phyloP scores from a whole-genome alignment of 1,284 basidiomycete genomes.

The Chalciporus piperatoides region DNA sequence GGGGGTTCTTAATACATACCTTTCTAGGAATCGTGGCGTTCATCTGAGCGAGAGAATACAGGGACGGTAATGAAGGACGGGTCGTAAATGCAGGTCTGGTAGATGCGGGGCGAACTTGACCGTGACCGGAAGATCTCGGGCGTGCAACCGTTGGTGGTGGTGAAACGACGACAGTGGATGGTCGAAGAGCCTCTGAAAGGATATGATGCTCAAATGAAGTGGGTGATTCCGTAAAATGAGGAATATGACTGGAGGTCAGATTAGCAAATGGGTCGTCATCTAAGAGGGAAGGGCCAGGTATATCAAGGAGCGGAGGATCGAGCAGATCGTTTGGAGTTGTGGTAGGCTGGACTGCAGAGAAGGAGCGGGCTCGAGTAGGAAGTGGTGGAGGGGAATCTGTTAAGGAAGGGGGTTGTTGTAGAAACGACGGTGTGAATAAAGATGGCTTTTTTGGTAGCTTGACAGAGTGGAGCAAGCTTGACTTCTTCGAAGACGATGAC shows the following conservation, averaged over 20 bases:
- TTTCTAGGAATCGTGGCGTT: constrained; percentile 52
- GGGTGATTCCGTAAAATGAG: constrained; percentile 9
- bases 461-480: constrained; percentile 6
- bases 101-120: constrained; percentile 49
- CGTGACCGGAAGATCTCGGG: constrained; percentile 36
- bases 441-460: constrained; percentile 46
- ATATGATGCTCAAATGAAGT: constrained; percentile 20
- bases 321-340: constrained; percentile 16
- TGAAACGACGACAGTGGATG: constrained; percentile 20
- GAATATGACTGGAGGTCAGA: constrained; percentile 27
- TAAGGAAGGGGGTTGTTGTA: constrained; percentile 29
- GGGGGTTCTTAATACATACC: constrained; percentile 34
- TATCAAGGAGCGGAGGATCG: background rate
- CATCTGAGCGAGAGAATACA: constrained; percentile 55
- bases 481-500: constrained; percentile 10
- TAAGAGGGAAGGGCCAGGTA: constrained; percentile 34
- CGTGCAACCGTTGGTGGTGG: constrained; percentile 21
- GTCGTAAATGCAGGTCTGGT: constrained; percentile 55
- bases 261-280: constrained; percentile 73
- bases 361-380: constrained; percentile 9
- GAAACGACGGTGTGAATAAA: constrained; percentile 45
- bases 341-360: constrained; percentile 2
- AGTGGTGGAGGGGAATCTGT: constrained; percentile 12
- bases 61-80: constrained; percentile 64
- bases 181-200: constrained; percentile 19